Base-by-base conservation (phyloP, 2,329 filamentous ascomycete species). In the Aphanoascus verrucosus region DNA sequence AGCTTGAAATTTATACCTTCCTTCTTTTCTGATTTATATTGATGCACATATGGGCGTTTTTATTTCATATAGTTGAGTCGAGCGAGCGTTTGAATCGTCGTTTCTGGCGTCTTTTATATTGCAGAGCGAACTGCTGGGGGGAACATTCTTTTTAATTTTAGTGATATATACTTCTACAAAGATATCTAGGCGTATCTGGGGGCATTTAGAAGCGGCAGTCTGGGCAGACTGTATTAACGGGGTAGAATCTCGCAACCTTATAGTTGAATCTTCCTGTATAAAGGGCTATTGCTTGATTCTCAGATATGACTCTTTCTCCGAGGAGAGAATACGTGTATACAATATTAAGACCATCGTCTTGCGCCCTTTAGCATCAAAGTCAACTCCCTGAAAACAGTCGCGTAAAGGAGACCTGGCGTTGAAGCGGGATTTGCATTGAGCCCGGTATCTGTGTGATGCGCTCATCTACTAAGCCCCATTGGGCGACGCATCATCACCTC, bases 401-500 rank as follows among this genome's bases (percentile, higher is more conserved):
- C n/a, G n/a, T n/a, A n/a, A n/a, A 28, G 23, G 23, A 28, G 23
- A 28, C 3, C 23, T 7, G 23, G 37, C 37, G 37, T 40, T 40
- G 23, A 20, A 23, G 14, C 17, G 31, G 23, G 37, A 32, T 9
- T 50, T 46, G 42, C 42, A 35, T 20, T 52, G 50, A 52, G 50
- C 32, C 3, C 42, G 11, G 17, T 14, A 23, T 14, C n/a, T 17
- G 2, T 1, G 45, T 11, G 2, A 12, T 20, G 12, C 51, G 35
- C 40, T 51, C 49, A 51, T 14, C 11, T 15, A 28, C 55, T 57
- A 57, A 55, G 49, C 55, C 55, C 31, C 55, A 49, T 57, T 50
- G 55, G 55, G 55, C 48, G 42, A 42, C 31, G 35, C 52, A 56
- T 56, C 55, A 41, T 55, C 55, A 53, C 49, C 48, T 49, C 20